Percentiles rank a stretch among this genome's conserved stretches.
Evolutionary conservation across 192 early-diverging fungal species (phyloP).

Genomic region (Mortierella antarctica): DNA sequence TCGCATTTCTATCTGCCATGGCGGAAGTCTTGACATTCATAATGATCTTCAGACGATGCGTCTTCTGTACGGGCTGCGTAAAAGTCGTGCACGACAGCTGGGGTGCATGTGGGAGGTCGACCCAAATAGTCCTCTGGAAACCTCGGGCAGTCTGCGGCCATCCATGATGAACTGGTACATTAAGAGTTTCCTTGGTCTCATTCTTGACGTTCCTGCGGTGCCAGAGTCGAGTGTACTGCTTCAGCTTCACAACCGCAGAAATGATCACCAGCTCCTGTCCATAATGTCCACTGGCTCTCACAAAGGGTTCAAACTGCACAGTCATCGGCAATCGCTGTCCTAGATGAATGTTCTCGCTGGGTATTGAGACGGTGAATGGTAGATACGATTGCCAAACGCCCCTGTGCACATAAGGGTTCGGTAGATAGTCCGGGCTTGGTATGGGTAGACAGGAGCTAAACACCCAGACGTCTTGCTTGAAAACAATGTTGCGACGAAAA

Average conservation of each 20-base stretch:
- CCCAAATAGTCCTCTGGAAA: slow-evolving; percentile 19
- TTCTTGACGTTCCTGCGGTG: slow-evolving; percentile 31
- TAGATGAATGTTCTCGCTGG: slow-evolving; percentile 15
- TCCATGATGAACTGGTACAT: slow-evolving; percentile 13
- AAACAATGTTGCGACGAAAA: slow-evolving; percentile 17
- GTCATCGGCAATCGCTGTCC: slow-evolving; percentile 24
- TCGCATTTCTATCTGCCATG: slow-evolving; percentile 29
- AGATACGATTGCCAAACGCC: slow-evolving; percentile 34
- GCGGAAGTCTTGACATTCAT: slow-evolving; percentile 27
- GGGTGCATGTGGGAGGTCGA: slow-evolving; percentile 33
- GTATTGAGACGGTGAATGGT: slow-evolving; percentile 22
- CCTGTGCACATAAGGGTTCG: slow-evolving; percentile 5
- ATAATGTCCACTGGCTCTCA: slow-evolving; percentile 24
- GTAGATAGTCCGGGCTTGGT: slow-evolving; percentile 8
- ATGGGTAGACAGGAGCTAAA: slow-evolving; percentile 30
- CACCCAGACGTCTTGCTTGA: slow-evolving; percentile 37
- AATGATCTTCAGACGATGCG: slow-evolving; percentile 42
- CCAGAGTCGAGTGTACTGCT: slow-evolving; percentile 45
- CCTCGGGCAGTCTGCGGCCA: slow-evolving; percentile 12
- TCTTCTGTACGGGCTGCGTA: slow-evolving; percentile 27
- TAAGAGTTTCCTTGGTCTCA: slow-evolving; percentile 29
- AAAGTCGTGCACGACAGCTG: slow-evolving; percentile 33
- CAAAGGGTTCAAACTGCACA: slow-evolving; percentile 23
- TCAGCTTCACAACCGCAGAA: slow-evolving; percentile 30
- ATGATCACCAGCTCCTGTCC: slow-evolving; percentile 34